Percentiles rank a stretch among this genome's conserved stretches.
Conservation (phyloP, 2,329 filamentous ascomycete species). For the Cladorrhinum sp. region DNA sequence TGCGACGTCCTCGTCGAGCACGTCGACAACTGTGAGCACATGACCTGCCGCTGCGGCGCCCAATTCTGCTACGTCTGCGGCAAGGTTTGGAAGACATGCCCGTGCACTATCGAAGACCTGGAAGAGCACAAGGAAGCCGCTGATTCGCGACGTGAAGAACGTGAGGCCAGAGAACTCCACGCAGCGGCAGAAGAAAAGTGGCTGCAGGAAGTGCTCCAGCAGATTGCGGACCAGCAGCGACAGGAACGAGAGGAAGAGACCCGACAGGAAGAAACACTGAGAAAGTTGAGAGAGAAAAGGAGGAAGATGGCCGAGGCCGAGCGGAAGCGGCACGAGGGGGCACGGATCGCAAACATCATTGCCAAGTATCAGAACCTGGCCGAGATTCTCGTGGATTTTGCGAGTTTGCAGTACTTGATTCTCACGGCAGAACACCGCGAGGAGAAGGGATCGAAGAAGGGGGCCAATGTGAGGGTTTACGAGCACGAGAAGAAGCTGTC, state of each 20-base stretch:
- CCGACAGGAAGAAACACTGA: constrained; percentile 26
- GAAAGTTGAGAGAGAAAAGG: constrained; percentile 5
- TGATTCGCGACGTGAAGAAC: constrained; percentile 34
- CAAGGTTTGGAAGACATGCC: constrained; percentile 67
- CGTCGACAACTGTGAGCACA: constrained; percentile 77
- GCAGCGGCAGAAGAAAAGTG: constrained; percentile 37
- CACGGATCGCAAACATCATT: background rate
- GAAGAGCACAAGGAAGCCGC: constrained; percentile 38
- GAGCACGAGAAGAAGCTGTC: background rate
- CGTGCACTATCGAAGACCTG: constrained; percentile 54
- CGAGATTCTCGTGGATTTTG: background rate
- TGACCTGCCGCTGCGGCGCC: constrained; percentile 78
- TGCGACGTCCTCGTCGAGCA: constrained; percentile 75
- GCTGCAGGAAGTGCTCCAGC: constrained; percentile 36
- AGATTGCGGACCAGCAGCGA: constrained; percentile 45
- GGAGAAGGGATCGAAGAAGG: background rate
- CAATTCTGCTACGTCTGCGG: constrained; percentile 85
- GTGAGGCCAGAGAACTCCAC: constrained; percentile 23
- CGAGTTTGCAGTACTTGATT: background rate
- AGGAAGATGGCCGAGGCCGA: constrained; percentile 36
- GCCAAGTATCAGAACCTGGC: constrained; percentile 24
- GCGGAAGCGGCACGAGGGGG: constrained; percentile 29
- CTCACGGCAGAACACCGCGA: background rate
- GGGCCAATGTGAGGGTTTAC: background rate
- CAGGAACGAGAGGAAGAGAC: constrained; percentile 34